phyloP scores from a whole-genome alignment of 768 basidiomycete genomes.

The Lepiota venenata region DNA sequence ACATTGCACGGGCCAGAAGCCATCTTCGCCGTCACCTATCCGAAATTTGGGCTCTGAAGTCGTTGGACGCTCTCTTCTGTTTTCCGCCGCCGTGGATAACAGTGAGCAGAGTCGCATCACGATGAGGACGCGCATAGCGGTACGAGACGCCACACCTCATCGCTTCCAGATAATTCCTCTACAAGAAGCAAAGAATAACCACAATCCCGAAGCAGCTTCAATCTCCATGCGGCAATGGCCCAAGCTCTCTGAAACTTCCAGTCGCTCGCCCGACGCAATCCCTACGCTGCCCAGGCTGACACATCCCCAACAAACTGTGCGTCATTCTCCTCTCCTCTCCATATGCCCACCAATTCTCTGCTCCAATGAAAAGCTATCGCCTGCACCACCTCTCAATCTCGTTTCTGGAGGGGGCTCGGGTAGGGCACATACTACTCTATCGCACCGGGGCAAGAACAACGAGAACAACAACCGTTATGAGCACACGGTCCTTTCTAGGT shows the following conservation, averaged over 20 bases:
- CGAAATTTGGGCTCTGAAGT: neutral
- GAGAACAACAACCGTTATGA: no score
- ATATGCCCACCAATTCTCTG: no score
- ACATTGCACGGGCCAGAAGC: neutral
- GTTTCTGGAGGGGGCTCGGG: no score
- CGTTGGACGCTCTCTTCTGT: neutral
- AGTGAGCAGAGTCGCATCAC: conserved; percentile 25
- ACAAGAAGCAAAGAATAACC: conserved; percentile 27
- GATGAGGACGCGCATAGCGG: conserved; percentile 44
- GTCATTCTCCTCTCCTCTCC: no score
- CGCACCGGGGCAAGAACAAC: no score
- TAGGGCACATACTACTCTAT: no score
- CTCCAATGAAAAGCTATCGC: no score
- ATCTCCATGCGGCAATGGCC: no score
- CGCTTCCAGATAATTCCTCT: conserved; percentile 42
- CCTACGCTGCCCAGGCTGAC: no score
- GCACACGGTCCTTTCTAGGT: no score
- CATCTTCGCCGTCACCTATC: neutral
- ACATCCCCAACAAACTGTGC: no score
- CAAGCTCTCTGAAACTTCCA: neutral
- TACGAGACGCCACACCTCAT: conserved; percentile 40
- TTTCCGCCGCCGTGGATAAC: conserved; percentile 14
- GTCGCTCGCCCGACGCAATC: neutral
- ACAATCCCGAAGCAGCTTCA: neutral
- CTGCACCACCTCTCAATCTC: no score